A percentile compares a stretch with the other conserved stretches of the same genome.
Evolutionary conservation across 2,329 filamentous ascomycete genomes (phyloP).

Genomic region (Daldinia sp.): DNA sequence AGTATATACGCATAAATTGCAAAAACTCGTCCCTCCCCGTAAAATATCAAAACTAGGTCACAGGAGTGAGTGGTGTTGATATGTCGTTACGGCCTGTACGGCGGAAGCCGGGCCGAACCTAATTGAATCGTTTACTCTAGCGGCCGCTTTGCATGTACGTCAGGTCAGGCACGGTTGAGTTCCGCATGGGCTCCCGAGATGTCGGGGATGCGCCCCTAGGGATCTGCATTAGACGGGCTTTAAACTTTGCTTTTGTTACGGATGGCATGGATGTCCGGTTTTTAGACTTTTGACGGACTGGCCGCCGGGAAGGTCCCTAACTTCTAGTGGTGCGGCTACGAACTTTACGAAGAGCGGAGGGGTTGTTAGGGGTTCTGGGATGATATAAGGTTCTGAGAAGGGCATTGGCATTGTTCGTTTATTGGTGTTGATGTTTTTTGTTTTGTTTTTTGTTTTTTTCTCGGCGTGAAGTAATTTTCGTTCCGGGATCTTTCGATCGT

Average conservation of each 20-base stretch:
- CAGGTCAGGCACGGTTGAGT: not conserved
- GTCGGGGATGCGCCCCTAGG: not conserved
- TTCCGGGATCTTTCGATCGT: not conserved
- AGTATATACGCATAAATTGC: conserved; percentile 10
- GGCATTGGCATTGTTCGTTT: no score
- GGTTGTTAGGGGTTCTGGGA: not conserved
- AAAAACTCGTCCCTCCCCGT: not conserved
- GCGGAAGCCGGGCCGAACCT: conserved; percentile 18
- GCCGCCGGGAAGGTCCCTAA: not conserved
- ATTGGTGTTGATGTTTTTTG: not conserved
- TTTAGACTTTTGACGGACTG: not conserved
- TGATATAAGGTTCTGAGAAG: not conserved
- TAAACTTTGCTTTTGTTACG: not conserved
- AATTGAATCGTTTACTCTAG: not conserved
- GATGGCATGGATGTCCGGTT: not conserved
- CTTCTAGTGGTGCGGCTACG: no score
- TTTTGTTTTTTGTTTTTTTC: no score
- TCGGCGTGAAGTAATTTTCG: not conserved
- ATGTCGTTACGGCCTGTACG: not conserved
- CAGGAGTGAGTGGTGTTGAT: not conserved
- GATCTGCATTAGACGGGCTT: not conserved
- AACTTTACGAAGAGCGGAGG: not conserved
- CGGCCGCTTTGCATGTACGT: not conserved
- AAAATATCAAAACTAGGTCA: no score
- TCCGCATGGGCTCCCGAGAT: not conserved